Evolutionary conservation across 805 yeast species (phyloP), one percentile per base, ranked within the genome.

Genomic region (Sugiyamaella floridensis): DNA sequence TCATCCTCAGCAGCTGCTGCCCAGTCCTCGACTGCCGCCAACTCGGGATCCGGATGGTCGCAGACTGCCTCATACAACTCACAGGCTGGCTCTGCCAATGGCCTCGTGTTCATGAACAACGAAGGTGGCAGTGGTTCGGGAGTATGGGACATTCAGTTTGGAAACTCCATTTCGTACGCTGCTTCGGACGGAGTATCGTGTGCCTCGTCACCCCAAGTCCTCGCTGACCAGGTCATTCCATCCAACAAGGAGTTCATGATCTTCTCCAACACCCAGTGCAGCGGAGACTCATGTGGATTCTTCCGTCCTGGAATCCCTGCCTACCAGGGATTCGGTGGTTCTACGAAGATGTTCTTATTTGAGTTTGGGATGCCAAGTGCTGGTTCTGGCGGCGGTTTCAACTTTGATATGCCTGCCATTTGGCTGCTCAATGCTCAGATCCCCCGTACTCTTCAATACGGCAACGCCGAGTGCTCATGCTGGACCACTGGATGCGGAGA

Each of bases 401-500:
- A 90, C 77, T 77, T 78, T 65, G 97, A 93, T 71, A 92, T 93
- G 98, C 99, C 99, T 60, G 98, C 99, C 57, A 79, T 90, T 63
- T 90, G 98, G 98, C 76, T 90, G 71, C 81, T 90, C 69, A 90
- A 90, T 71, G 96, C 96, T 57, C 86, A 87, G 77, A 84, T 90
- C 67, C 97, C 99, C 73, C 88, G 99, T 79, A 90, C 97, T 61
- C 73, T 83, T 65, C 98, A 93, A 75, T 93, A 93, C 73, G 97
- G 97, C 70, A 75, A 75, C 55, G 68, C 83, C 22, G 68, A 79
- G 18, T 93, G 98, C 77, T 89, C 97, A 40, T 93, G 99, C 80
- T 93, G 99, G 99, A 64, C 79, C 50, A 78, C 95, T 51, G 98
- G 98, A 57, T 93, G 99, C 75, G 99, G 99, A 76, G 99, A 93